Base-by-base conservation (phyloP, 768 basidiomycete species). In the Piloderma croceum region DNA sequence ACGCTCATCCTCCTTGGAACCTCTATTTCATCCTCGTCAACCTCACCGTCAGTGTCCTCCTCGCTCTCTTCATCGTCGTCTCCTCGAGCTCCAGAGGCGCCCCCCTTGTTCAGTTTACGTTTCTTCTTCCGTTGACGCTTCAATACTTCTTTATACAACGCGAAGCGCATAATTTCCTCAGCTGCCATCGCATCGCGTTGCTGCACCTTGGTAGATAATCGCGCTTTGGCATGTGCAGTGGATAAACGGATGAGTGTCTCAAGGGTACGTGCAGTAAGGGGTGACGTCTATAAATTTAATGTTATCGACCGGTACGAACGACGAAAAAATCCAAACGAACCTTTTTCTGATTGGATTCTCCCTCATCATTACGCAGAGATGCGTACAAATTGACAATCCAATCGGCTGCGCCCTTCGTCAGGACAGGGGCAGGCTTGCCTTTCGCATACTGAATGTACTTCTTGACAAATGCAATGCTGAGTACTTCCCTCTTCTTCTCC, bases 381-480 rank as follows among this genome's bases (percentile, higher is more conserved):
- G 91, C 83, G 62, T 98, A 99, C 25, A 93, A 87, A 35, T 86
- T 78, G 29, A 94, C 87, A 47, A 99, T 97, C 60, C 83, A 77
- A 59, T 96, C 92, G 42, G 93, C 90, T 5, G 96, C 96, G 29
- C 88, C 91, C 58, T 91, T 85, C 6, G 90, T 94, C 48, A 98
- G 66, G 18, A 75, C 79, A 2, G 96, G 96, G 42, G 85, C 76
- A 13, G 81, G 74, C 53, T 84, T 81, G 63, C 79, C 86, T 67
- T 97, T 98, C 31, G 94, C 88, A 53, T 97, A 97, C 63, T 98
- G 94, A 42, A 99, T 86, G 53, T 93, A 98, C 64, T 97, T 98
- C 67, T 99, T 99, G 59, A 99, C 81, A 57, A 99, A 99, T 5
- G 83, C 68, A 45, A 96, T 90, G 52, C 81, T 90, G 42, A 99